A percentile compares a stretch with the other conserved stretches of the same genome.
These are phyloP conservation scores for Phytopythium ostracodes DNA, from an alignment of 352 stramenopile species.

Conservation along the genomic window DNA sequence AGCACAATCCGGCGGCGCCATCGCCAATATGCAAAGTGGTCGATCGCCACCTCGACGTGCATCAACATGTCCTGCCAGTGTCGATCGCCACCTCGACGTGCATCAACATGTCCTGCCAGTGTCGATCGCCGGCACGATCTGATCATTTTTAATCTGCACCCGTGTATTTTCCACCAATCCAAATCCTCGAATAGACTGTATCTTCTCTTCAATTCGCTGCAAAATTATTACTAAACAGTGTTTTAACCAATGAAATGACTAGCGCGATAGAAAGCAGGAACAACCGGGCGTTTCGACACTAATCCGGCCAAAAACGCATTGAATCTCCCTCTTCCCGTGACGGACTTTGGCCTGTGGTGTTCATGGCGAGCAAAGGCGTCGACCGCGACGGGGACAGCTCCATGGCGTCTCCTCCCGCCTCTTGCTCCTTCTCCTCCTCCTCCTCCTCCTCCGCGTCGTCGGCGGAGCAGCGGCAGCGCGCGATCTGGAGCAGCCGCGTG, in stretches of 20 bases:
- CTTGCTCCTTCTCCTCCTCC: neutral
- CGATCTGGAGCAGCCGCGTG: constrained; percentile 71
- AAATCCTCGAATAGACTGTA: neutral
- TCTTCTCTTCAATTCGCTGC: neutral
- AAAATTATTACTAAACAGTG: neutral
- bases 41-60: neutral
- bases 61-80: neutral
- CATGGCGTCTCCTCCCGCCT: neutral
- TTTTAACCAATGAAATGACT: neutral
- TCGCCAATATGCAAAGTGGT: too few relatives aligned
- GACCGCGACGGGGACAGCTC: neutral
- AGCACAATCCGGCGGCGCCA: neutral
- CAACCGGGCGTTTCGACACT: neutral
- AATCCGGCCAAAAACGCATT: neutral
- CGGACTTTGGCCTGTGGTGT: too few relatives aligned
- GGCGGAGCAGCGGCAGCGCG: constrained; percentile 42
- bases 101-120: neutral
- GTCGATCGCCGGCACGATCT: neutral
- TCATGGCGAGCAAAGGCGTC: neutral
- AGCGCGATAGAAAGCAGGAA: neutral
- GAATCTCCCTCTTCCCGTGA: too few relatives aligned
- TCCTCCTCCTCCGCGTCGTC: neutral
- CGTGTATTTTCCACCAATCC: neutral
- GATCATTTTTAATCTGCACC: neutral
- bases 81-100: neutral